Conservation (phyloP, 2,329 filamentous ascomycete species). For the Colletotrichum tabaci region DNA sequence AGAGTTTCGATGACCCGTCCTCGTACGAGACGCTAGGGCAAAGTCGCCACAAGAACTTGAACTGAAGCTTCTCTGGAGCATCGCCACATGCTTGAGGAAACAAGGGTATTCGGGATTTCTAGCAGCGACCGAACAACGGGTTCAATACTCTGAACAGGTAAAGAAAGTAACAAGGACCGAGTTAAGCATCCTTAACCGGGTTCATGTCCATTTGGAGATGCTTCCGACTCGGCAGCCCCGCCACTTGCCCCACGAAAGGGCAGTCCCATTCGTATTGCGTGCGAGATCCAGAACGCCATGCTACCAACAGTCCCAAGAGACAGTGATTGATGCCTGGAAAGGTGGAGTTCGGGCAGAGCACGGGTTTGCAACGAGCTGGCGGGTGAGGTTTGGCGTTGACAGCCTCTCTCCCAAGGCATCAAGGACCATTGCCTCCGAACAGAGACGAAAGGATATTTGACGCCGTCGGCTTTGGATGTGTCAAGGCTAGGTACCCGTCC, state of each 20-base stretch:
- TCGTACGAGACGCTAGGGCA: background rate
- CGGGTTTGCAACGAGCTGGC: background rate
- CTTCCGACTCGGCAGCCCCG: background rate
- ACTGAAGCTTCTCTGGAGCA: background rate
- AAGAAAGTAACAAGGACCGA: background rate
- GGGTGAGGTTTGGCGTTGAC: background rate
- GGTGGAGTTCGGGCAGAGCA: background rate
- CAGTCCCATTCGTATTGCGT: background rate
- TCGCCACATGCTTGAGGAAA: background rate
- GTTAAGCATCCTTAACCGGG: too few species aligned
- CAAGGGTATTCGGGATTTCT: background rate
- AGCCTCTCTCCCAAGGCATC: background rate
- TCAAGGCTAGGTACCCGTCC: conserved; percentile 6
- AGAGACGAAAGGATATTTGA: background rate
- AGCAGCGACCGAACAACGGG: background rate
- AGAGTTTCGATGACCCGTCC: too few species aligned
- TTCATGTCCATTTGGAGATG: background rate
- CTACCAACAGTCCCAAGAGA: background rate
- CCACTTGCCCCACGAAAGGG: background rate
- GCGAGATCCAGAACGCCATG: background rate
- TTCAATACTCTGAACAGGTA: background rate
- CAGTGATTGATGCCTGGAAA: conserved; percentile 5
- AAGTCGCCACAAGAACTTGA: background rate
- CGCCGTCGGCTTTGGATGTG: background rate
- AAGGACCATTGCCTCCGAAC: background rate